Conservation (phyloP, 805 yeast species). For the Hanseniaspora pseudoguilliermondii region DNA sequence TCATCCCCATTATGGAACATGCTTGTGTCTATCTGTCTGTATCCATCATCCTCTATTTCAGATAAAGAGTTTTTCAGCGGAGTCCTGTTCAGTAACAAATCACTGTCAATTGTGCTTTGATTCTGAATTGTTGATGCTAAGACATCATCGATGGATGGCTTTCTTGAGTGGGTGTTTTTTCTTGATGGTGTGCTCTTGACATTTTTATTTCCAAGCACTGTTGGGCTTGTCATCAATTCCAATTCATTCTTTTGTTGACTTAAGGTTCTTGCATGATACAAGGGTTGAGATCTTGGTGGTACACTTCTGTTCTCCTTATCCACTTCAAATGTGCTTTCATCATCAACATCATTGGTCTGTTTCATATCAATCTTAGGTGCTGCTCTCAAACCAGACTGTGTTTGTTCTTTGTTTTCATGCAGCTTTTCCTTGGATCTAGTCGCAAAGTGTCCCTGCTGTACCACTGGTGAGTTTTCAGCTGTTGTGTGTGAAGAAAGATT, state of each 20-base stretch:
- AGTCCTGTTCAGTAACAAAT: conserved; percentile 17
- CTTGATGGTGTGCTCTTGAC: conserved; percentile 5
- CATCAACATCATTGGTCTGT: neutral
- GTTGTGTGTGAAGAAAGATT: conserved; percentile 10
- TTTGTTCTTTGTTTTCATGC: neutral
- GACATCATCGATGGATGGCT: conserved; percentile 21
- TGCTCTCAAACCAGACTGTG: neutral
- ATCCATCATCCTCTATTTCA: neutral
- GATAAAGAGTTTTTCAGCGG: conserved; percentile 19
- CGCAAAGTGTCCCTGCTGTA: conserved; percentile 6
- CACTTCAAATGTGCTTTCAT: neutral
- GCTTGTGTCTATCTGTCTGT: neutral
- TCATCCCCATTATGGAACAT: neutral
- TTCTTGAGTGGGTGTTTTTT: conserved; percentile 8
- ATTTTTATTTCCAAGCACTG: conserved; percentile 1
- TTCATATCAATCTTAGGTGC: neutral
- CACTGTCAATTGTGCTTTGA: conserved; percentile 3
- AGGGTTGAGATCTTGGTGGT: neutral
- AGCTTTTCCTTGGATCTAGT: neutral
- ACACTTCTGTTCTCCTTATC: neutral
- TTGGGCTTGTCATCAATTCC: neutral
- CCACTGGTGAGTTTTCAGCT: conserved; percentile 10
- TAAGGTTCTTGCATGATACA: conserved; percentile 4
- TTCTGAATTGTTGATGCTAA: conserved; percentile 18
- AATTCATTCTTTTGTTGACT: conserved; percentile 7